A percentile compares a stretch with the other conserved stretches of the same genome.
These are phyloP conservation scores for Chlorella sp. DNA, from an alignment of 139 green algal genomes.

Conservation along the genomic window DNA sequence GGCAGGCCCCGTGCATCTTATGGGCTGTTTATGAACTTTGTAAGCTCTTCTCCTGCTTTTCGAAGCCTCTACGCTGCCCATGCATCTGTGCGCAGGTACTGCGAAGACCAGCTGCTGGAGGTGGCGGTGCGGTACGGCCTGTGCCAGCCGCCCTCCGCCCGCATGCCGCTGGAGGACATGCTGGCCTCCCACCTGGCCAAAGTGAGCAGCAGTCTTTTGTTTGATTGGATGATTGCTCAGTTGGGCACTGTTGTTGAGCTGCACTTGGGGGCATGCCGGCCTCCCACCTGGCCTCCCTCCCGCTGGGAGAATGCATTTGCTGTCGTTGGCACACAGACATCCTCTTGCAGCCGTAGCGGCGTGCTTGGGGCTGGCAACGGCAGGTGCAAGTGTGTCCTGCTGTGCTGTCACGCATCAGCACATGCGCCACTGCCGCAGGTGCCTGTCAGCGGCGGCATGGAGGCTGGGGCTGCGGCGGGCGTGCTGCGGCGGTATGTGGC, in stretches of 20 bases:
- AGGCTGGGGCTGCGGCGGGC: not conserved
- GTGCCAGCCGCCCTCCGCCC: conserved; percentile 38
- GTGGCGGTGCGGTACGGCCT: conserved; percentile 32
- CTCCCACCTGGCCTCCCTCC: conserved; percentile 33
- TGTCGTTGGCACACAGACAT: too few relatives aligned
- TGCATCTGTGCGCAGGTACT: conserved; percentile 18
- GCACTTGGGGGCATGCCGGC: not conserved
- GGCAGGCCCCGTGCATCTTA: too few relatives aligned
- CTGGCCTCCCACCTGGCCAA: conserved; percentile 40
- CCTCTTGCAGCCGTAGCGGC: too few relatives aligned
- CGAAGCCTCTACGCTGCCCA: too few relatives aligned
- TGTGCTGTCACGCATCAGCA: too few relatives aligned
- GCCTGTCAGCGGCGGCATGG: not conserved
- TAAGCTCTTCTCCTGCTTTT: too few relatives aligned
- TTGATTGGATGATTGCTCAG: too few relatives aligned
- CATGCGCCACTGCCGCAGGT: too few relatives aligned
- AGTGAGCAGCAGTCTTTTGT: not conserved
- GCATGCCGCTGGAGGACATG: conserved; percentile 32
- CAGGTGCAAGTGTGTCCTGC: too few relatives aligned
- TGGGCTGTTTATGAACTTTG: too few relatives aligned
- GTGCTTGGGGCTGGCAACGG: too few relatives aligned
- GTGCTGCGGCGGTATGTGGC: conserved; percentile 36
- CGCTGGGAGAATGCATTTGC: too few relatives aligned
- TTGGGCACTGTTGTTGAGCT: not conserved
- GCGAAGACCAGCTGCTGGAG: conserved; percentile 38